Percentiles rank a stretch among this genome's conserved stretches.
Conservation (phyloP, 495 filamentous ascomycete genomes). For the Aspergillus heteromorphus region DNA sequence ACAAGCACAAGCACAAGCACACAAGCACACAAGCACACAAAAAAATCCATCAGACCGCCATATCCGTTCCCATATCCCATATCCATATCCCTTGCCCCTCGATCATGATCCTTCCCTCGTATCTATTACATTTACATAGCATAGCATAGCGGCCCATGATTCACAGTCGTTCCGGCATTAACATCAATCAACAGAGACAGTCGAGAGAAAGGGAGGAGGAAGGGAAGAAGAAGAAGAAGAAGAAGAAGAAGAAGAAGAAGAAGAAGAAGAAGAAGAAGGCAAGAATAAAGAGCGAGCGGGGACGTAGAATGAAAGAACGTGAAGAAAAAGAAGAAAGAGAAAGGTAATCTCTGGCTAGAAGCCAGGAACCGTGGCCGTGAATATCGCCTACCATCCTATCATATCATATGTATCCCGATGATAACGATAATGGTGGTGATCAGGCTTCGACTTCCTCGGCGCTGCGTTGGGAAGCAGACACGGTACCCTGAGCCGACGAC, state of each 20-base stretch:
- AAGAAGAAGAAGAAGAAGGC: neutral
- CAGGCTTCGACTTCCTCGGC: conserved; percentile 42
- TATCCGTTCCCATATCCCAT: too few relatives aligned
- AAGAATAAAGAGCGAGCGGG: too few relatives aligned
- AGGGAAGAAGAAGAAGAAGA: conserved; percentile 4
- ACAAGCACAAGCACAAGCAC: neutral
- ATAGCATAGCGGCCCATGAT: conserved; percentile 14
- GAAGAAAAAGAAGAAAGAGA: too few relatives aligned
- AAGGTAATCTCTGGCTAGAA: too few relatives aligned
- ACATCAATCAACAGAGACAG: neutral
- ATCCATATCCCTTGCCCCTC: too few relatives aligned
- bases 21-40: conserved; percentile 3
- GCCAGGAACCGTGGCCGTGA: too few relatives aligned
- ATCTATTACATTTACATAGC: conserved; percentile 20
- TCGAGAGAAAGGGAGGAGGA: neutral
- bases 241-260: conserved; percentile 5
- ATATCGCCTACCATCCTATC: too few relatives aligned
- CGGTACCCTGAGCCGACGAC: conserved; percentile 7
- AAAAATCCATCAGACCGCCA: conserved; percentile 5
- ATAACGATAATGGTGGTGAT: too few relatives aligned
- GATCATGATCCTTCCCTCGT: too few relatives aligned
- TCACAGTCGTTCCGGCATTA: neutral
- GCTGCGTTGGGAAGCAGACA: conserved; percentile 28
- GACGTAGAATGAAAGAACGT: too few relatives aligned
- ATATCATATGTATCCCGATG: too few relatives aligned